phyloP scores from a whole-genome alignment of 106 monocot genomes.

The Dendrobium officinale region DNA sequence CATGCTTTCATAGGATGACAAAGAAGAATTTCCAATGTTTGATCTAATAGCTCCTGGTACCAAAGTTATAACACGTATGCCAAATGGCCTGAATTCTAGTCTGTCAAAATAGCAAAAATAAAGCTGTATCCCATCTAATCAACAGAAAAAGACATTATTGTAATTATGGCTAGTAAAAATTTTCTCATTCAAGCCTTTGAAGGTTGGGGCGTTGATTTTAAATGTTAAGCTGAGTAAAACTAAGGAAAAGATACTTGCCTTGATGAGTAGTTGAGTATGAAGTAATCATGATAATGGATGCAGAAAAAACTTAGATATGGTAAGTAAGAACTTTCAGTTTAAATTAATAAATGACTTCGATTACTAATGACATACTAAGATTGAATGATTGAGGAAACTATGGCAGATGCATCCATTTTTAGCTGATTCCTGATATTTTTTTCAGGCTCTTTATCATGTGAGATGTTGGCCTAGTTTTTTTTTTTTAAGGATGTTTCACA shows the following conservation, averaged over 20 bases:
- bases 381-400: neutral
- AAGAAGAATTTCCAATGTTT: slow-evolving; percentile 57
- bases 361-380: neutral
- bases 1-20: slow-evolving; percentile 48
- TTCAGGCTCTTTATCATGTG: neutral
- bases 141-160: neutral
- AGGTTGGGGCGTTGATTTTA: no score
- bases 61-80: slow-evolving; percentile 62
- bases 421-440: neutral
- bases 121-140: neutral
- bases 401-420: neutral
- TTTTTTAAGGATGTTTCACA: no score
- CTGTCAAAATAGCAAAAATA: slow-evolving; percentile 19
- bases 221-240: no score
- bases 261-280: neutral
- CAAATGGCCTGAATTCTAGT: slow-evolving; percentile 51
- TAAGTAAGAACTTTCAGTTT: neutral
- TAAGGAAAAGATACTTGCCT: neutral
- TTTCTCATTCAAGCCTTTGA: no score
- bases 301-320: neutral
- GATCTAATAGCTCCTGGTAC: slow-evolving; percentile 80
- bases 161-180: no score
- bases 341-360: neutral
- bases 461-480: no score
- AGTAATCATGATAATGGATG: neutral